Conservation (phyloP, 2,329 filamentous ascomycete species). For the Paecilomyces sp. region DNA sequence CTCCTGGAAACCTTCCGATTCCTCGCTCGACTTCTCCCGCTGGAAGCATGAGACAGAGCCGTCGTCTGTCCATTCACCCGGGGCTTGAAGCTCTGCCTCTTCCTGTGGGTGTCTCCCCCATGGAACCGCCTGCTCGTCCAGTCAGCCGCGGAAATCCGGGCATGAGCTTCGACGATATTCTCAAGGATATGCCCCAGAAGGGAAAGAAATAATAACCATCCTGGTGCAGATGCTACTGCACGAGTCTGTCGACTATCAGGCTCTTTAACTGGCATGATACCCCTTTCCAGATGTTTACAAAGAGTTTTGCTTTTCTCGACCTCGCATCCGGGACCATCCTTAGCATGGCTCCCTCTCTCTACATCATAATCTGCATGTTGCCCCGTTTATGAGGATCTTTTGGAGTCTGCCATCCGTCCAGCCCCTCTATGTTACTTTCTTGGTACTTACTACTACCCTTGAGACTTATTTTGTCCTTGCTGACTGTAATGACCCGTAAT, state of each 20-base stretch:
- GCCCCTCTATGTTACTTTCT: not conserved
- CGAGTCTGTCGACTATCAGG: not conserved
- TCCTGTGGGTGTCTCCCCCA: constrained; percentile 34
- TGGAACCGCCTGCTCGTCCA: constrained; percentile 32
- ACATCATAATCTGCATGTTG: not conserved
- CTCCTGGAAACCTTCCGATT: constrained; percentile 22
- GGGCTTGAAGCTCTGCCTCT: constrained; percentile 39
- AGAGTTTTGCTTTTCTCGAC: not conserved
- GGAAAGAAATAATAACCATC: not conserved
- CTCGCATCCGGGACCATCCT: not conserved
- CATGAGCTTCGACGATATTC: constrained; percentile 44
- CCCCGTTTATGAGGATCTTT: not conserved
- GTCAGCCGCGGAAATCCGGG: constrained; percentile 38
- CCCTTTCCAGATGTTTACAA: not conserved
- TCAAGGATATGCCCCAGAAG: constrained; percentile 32
- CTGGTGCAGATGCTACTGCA: not conserved
- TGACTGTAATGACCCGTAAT: not conserved
- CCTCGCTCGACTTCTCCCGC: constrained; percentile 27
- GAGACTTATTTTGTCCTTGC: not conserved
- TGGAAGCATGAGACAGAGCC: constrained; percentile 21
- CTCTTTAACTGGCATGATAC: not conserved
- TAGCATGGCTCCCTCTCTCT: not conserved
- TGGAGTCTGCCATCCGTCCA: not conserved
- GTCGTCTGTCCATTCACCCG: constrained; percentile 37
- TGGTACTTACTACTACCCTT: not conserved